Evolutionary conservation across 306 rosid genomes (phyloP).

Genomic region (Sindora glabra): DNA sequence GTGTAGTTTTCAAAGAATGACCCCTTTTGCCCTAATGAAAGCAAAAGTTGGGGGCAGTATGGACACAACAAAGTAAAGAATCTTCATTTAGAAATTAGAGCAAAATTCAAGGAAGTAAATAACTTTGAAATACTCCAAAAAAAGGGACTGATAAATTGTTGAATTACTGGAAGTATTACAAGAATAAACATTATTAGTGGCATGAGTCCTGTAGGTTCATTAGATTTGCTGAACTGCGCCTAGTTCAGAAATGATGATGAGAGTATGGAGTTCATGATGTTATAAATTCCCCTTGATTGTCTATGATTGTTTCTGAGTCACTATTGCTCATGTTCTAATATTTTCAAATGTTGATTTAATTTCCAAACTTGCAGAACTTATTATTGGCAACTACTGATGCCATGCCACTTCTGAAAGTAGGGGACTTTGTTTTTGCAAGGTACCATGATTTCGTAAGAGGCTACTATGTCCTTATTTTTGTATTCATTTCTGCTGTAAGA

Average conservation of each 20-base stretch:
- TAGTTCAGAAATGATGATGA: not conserved
- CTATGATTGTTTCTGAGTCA: not conserved
- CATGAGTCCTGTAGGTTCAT: not conserved
- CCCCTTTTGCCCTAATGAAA: not conserved
- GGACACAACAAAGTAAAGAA: not conserved
- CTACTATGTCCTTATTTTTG: not conserved
- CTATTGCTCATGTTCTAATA: not conserved
- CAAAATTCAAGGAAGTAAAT: not conserved
- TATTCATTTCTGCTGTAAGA: constrained; percentile 9
- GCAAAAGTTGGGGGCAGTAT: not conserved
- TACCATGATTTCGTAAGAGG: constrained; percentile 12
- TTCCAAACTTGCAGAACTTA: constrained; percentile 65
- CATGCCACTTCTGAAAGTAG: constrained; percentile 67
- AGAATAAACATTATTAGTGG: not conserved
- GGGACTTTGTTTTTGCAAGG: constrained; percentile 99
- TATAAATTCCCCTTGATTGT: not conserved
- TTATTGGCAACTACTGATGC: constrained; percentile 47
- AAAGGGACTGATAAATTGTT: not conserved
- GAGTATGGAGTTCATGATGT: not conserved
- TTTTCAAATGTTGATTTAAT: constrained; percentile 8
- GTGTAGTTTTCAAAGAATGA: not conserved
- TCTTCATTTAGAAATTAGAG: not conserved
- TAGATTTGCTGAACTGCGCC: not conserved
- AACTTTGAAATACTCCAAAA: not conserved
- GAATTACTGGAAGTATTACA: not conserved